Percentiles rank a stretch among this genome's conserved stretches.
Evolutionary conservation across 768 basidiomycete species (phyloP).

Genomic region (Collybiopsis luxurians): DNA sequence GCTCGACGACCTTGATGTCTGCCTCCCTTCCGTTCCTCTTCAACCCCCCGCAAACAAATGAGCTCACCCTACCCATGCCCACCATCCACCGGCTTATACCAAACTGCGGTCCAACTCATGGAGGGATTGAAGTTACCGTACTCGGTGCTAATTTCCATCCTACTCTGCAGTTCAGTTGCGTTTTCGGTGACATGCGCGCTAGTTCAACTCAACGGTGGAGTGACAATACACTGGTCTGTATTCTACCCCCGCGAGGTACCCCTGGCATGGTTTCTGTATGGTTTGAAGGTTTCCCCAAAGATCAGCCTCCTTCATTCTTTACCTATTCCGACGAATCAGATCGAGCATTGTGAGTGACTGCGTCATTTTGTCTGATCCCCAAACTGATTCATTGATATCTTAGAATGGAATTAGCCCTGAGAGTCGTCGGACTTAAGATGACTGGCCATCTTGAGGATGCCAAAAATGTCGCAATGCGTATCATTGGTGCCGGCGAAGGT

Average conservation of each 20-base stretch:
- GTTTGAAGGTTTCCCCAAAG: conserved; percentile 75
- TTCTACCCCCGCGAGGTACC: conserved; percentile 77
- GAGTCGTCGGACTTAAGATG: conserved; percentile 96
- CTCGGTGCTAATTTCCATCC: conserved; percentile 89
- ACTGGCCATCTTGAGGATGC: conserved; percentile 94
- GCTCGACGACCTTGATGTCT: conserved; percentile 16
- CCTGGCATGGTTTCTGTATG: conserved; percentile 90
- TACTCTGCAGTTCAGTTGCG: conserved; percentile 64
- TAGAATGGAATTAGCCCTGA: conserved; percentile 94
- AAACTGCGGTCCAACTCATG: conserved; percentile 79
- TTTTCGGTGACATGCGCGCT: conserved; percentile 83
- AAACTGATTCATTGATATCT: conserved; percentile 14
- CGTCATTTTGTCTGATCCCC: conserved; percentile 3
- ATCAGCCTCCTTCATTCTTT: conserved; percentile 65
- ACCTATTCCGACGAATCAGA: conserved; percentile 92
- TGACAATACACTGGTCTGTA: conserved; percentile 88
- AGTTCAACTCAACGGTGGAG: conserved; percentile 90
- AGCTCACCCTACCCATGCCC: conserved; percentile 54
- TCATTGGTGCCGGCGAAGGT: conserved; percentile 70
- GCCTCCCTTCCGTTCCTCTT: conserved; percentile 42
- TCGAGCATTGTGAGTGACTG: conserved; percentile 68
- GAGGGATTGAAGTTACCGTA: conserved; percentile 93
- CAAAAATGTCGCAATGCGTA: conserved; percentile 89
- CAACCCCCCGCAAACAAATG: conserved; percentile 59
- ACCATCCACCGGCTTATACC: conserved; percentile 87